A percentile compares a stretch with the other conserved stretches of the same genome.
Conservation (phyloP, 83 land plant species). For the Picea abies region DNA sequence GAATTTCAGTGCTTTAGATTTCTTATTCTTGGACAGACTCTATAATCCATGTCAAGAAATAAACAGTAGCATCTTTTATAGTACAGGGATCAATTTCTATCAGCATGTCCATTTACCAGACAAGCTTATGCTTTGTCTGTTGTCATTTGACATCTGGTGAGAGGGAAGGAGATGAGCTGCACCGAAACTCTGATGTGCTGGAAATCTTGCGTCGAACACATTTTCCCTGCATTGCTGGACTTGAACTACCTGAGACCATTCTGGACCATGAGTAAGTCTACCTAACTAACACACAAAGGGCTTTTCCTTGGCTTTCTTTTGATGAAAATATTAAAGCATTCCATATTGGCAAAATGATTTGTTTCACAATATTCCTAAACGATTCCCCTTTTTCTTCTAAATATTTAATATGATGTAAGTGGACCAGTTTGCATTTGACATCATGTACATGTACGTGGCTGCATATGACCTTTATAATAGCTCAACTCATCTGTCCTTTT, state of each 20-base stretch:
- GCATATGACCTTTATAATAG: neutral
- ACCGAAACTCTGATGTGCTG: slow-evolving; percentile 69
- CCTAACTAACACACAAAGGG: neutral
- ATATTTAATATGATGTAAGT: neutral
- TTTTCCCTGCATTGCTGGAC: slow-evolving; percentile 34
- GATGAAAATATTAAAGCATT: neutral
- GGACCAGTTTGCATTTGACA: neutral
- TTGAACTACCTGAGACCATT: slow-evolving; percentile 14
- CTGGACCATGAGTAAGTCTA: slow-evolving; percentile 11
- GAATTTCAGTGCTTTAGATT: neutral
- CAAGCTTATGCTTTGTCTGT: slow-evolving; percentile 85
- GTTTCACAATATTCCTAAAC: neutral
- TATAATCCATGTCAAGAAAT: neutral
- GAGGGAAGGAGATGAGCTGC: slow-evolving; percentile 68
- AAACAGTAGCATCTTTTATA: neutral
- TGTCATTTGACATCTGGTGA: slow-evolving; percentile 89
- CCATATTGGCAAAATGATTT: neutral
- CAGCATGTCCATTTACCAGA: slow-evolving; percentile 71
- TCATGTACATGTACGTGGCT: neutral
- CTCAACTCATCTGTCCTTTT: neutral
- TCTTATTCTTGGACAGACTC: neutral
- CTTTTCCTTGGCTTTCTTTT: neutral
- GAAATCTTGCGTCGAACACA: slow-evolving; percentile 75
- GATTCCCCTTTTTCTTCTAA: neutral
- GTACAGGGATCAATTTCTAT: slow-evolving; percentile 86